These are phyloP conservation scores for Pythium aristosporum DNA, from an alignment of 352 stramenopile genomes.

Conservation along the genomic window DNA sequence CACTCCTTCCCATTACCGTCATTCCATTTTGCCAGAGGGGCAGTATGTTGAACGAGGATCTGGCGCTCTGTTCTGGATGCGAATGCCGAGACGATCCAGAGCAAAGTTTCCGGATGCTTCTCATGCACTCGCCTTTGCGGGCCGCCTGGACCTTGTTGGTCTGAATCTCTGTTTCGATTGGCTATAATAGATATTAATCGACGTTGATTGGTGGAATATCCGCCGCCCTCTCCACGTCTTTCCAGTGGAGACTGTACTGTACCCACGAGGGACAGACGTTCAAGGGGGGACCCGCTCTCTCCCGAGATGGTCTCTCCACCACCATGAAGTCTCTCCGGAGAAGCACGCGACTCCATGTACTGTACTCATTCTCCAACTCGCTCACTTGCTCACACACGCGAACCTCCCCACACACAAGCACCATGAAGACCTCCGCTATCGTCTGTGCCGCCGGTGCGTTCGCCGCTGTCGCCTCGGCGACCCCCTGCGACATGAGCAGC, in stretches of 20 bases:
- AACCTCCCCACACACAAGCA: not conserved
- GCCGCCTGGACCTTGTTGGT: not conserved
- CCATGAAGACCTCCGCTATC: constrained; percentile 34
- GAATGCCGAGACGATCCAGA: not conserved
- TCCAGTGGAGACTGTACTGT: constrained; percentile 6
- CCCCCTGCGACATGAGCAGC: constrained; percentile 42
- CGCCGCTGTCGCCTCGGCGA: constrained; percentile 23
- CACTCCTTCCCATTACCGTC: not conserved
- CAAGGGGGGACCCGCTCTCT: constrained; percentile 10
- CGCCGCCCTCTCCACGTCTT: constrained; percentile 2
- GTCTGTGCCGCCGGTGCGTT: constrained; percentile 17
- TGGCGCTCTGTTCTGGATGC: too few relatives aligned
- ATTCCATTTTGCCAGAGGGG: not conserved
- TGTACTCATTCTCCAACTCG: constrained; percentile 16
- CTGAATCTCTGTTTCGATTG: not conserved
- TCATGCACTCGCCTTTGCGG: constrained; percentile 4
- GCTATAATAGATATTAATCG: not conserved
- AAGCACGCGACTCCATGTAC: not conserved
- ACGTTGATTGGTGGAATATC: constrained; percentile 5
- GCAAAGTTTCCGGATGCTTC: not conserved
- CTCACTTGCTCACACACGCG: not conserved
- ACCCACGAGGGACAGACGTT: constrained; percentile 7
- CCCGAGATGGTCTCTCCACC: not conserved
- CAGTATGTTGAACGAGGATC: too few relatives aligned
- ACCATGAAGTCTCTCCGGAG: not conserved